Evolutionary conservation across 768 basidiomycete species (phyloP), one percentile per base, ranked within the genome.

Genomic region (Tylopilus sp.): DNA sequence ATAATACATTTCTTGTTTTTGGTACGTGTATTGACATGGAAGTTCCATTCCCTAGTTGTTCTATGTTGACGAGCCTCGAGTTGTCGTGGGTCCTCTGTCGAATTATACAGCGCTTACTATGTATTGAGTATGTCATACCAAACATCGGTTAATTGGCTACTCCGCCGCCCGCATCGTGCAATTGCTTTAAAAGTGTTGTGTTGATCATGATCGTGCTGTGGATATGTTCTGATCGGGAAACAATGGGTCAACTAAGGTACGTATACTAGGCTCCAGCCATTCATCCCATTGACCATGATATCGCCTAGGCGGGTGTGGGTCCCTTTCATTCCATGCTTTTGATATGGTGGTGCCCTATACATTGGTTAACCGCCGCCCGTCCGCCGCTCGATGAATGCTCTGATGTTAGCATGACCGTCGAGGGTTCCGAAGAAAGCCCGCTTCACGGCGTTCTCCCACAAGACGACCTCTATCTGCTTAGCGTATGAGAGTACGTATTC

Each of bases 401-500:
- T 80, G 64, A 91, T 87, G 59, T 85, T 87, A 31, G 79, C 73
- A 66, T 91, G 89, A 3, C 88, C 89, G 45, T 88, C 88, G 49
- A 84, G 58, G 57, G 77, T 88, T 22, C 82, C 89, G 71, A 95
- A 93, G 75, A 95, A 91, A 69, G 83, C 87, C 51, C 89, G 78
- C 62, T 83, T 84, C 22, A 74, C 63, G 21, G 78, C 53, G 64
- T 79, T 91, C 70, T 94, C 90, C 90, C 91, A 93, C 42, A 95
- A 55, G 13, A 95, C 85, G 30, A 90, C 85, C 52, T 80, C 83
- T 35, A 95, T 72, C 68, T 92, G 81, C 62, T 79, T 83, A 31
- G 94, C 93, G 57, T 97, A 95, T 57, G 86, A 80, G 31, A 89
- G 73, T 7, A 94, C 91, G 55, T 88, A 82, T 55, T 91, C 86